Conservation (phyloP, 2,329 filamentous ascomycete species). For the Fusarium verrucosum region DNA sequence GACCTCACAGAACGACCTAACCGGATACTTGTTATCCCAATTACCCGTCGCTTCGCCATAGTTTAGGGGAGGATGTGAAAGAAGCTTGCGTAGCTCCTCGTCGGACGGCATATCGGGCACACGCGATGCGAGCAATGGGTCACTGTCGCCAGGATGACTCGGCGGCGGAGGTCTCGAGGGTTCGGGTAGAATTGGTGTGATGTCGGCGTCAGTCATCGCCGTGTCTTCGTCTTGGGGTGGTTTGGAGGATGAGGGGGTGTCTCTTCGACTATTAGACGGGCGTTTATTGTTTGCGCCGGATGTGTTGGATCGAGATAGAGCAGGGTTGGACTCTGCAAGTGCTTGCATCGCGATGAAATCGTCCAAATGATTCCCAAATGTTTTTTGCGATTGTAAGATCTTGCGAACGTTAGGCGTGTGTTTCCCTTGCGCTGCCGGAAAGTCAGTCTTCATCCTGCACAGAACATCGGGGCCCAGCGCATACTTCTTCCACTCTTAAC, state of each 20-base stretch:
- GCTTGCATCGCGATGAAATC: conserved; percentile 75
- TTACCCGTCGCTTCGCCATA: conserved; percentile 70
- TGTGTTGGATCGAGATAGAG: conserved; percentile 47
- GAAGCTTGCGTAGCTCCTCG: conserved; percentile 70
- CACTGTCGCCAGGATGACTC: conserved; percentile 59
- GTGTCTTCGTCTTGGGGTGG: conserved; percentile 41
- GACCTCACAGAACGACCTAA: conserved; percentile 76
- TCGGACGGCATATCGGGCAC: conserved; percentile 67
- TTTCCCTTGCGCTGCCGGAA: conserved; percentile 57
- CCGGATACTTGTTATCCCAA: conserved; percentile 62
- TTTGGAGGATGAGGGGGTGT: conserved; percentile 38
- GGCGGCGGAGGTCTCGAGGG: conserved; percentile 48
- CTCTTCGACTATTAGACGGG: conserved; percentile 41
- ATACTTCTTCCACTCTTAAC: conserved; percentile 59
- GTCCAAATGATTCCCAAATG: conserved; percentile 83
- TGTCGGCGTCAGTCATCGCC: conserved; percentile 41
- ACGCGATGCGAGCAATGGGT: conserved; percentile 66
- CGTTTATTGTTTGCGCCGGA: conserved; percentile 46
- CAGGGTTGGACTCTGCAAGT: conserved; percentile 52
- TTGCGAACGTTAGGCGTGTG: conserved; percentile 76
- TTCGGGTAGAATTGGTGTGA: conserved; percentile 49
- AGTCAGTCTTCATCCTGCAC: conserved; percentile 8
- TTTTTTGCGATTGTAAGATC: conserved; percentile 83
- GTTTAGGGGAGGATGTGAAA: conserved; percentile 70
- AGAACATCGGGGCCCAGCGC: conserved; percentile 17